Conservation (phyloP, 2,329 filamentous ascomycete genomes). For the Claviceps arundinis region DNA sequence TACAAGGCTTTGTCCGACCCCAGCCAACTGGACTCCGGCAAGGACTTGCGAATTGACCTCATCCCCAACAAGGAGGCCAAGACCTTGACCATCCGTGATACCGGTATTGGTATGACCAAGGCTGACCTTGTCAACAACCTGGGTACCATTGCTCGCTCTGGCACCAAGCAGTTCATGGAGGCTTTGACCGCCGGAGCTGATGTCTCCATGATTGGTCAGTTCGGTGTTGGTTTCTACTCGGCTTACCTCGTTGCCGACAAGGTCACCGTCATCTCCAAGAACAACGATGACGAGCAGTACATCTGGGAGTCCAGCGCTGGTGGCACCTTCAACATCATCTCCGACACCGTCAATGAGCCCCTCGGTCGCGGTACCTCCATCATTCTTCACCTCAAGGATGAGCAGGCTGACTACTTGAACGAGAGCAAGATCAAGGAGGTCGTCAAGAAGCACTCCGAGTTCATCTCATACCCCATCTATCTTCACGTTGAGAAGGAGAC, state of each 20-base stretch:
- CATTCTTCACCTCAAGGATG: conserved; percentile 97
- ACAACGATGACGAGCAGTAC: conserved; percentile 99
- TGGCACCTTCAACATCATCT: conserved; percentile 87
- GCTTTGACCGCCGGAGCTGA: conserved; percentile 95
- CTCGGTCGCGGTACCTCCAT: conserved; percentile 96
- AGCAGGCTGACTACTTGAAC: conserved; percentile 96
- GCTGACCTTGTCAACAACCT: conserved; percentile 99
- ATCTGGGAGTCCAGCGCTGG: conserved; percentile 96
- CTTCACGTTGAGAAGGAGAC: conserved; percentile 99
- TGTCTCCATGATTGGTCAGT: conserved; percentile 99
- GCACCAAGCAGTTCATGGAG: conserved; percentile 99
- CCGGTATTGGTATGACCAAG: conserved; percentile 99
- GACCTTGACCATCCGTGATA: conserved; percentile 94
- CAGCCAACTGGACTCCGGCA: conserved; percentile 90
- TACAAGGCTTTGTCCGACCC: conserved; percentile 97
- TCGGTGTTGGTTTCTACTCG: conserved; percentile 99
- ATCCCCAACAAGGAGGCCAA: conserved; percentile 95
- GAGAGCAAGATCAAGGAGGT: conserved; percentile 99
- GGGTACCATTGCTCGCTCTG: conserved; percentile 96
- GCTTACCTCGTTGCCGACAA: conserved; percentile 98
- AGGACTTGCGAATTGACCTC: conserved; percentile 98
- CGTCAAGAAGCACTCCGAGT: conserved; percentile 99
- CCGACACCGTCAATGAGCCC: conserved; percentile 81
- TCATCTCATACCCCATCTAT: conserved; percentile 99
- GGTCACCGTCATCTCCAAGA: conserved; percentile 90